Evolutionary conservation across 495 filamentous ascomycete species (phyloP).

Genomic region (Melanomma pulvis-pyrius): DNA sequence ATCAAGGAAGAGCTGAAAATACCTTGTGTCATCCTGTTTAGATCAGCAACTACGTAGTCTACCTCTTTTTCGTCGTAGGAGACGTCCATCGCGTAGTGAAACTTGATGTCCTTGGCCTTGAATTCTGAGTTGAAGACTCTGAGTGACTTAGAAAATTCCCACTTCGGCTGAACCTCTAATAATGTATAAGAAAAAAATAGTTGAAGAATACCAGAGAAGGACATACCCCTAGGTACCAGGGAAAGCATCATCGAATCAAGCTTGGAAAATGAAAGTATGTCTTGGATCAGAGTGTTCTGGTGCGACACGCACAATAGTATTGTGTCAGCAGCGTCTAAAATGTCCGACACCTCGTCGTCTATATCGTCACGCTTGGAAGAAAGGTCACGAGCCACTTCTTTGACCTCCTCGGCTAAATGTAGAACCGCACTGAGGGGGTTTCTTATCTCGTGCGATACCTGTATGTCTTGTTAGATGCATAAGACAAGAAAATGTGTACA

Average conservation of each 20-base stretch:
- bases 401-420: slow-evolving; percentile 45
- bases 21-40: slow-evolving; percentile 42
- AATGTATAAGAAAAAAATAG: neutral
- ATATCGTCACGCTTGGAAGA: slow-evolving; percentile 4
- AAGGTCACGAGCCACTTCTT: slow-evolving; percentile 30
- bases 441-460: slow-evolving; percentile 41
- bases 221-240: slow-evolving; percentile 34
- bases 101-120: slow-evolving; percentile 40
- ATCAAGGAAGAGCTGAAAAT: neutral
- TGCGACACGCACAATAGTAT: slow-evolving; percentile 45
- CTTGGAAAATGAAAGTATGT: slow-evolving; percentile 47
- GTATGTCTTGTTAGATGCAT: neutral
- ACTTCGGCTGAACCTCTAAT: slow-evolving; percentile 34
- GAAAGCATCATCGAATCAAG: slow-evolving; percentile 47
- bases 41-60: slow-evolving; percentile 42
- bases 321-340: slow-evolving; percentile 42
- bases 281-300: slow-evolving; percentile 46
- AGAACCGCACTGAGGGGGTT: slow-evolving; percentile 46
- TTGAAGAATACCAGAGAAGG: neutral
- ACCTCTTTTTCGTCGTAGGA: slow-evolving; percentile 39
- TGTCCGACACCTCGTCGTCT: slow-evolving; percentile 21
- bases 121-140: slow-evolving; percentile 47
- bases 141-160: slow-evolving; percentile 36
- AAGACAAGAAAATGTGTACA: slow-evolving; percentile 38
- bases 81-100: slow-evolving; percentile 40